These are phyloP conservation scores for Aspergillus mulundensis DNA, from an alignment of 495 filamentous ascomycete species.

Conservation along the genomic window DNA sequence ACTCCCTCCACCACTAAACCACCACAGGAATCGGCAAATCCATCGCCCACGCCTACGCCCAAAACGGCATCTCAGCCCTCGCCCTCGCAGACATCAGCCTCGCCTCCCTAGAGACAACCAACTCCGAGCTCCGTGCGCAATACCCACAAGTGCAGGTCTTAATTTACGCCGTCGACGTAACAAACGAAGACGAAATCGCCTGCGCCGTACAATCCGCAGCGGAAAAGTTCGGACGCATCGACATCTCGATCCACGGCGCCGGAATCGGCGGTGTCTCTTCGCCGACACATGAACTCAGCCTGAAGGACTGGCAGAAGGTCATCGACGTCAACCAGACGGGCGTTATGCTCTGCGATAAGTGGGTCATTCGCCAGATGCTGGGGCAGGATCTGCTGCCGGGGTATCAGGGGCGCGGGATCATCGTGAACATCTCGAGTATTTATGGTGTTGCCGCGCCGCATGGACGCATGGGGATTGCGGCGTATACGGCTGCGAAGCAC, in stretches of 20 bases:
- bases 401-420: constrained; percentile 24
- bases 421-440: constrained; percentile 31
- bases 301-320: constrained; percentile 39
- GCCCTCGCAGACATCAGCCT: constrained; percentile 24
- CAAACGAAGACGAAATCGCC: constrained; percentile 20
- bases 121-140: too few relatives aligned
- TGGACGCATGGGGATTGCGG: constrained; percentile 20
- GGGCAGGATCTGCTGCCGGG: constrained; percentile 35
- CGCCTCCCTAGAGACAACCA: constrained; percentile 9
- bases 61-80: constrained; percentile 21
- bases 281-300: constrained; percentile 27
- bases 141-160: constrained; percentile 14
- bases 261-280: constrained; percentile 25
- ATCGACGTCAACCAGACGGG: constrained; percentile 45
- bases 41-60: constrained; percentile 21
- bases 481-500: constrained; percentile 43
- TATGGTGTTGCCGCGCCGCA: constrained; percentile 23
- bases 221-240: constrained; percentile 39
- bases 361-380: constrained; percentile 47
- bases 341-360: constrained; percentile 44
- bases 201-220: constrained; percentile 16
- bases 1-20: background rate
- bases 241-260: constrained; percentile 50
- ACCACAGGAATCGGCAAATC: constrained; percentile 26
- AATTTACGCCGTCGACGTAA: constrained; percentile 19